phyloP scores from a whole-genome alignment of 805 yeast species.

The Metschnikowia hibisci region DNA sequence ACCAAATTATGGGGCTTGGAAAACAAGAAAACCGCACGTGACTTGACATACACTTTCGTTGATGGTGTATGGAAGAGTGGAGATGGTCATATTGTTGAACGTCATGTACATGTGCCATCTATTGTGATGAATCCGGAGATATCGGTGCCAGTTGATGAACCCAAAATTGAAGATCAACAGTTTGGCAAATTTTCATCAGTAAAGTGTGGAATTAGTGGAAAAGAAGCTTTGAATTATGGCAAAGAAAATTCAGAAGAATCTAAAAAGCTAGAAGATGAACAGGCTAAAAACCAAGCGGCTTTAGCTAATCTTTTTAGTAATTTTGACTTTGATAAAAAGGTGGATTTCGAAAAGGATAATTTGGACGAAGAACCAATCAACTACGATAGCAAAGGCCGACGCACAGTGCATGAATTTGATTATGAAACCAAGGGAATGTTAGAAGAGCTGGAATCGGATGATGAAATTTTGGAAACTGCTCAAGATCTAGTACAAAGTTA shows the following conservation, averaged over 20 bases:
- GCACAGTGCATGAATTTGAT: constrained; percentile 30
- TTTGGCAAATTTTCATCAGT: constrained; percentile 21
- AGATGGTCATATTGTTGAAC: constrained; percentile 73
- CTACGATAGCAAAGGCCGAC: constrained; percentile 44
- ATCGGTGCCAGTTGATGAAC: constrained; percentile 22
- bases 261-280: constrained; percentile 16
- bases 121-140: not conserved
- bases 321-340: constrained; percentile 52
- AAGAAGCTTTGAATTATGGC: not conserved
- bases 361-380: constrained; percentile 32
- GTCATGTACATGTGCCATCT: constrained; percentile 21
- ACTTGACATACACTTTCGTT: constrained; percentile 57
- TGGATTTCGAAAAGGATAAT: constrained; percentile 35
- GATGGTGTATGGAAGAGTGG: constrained; percentile 79
- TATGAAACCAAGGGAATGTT: constrained; percentile 30
- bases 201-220: constrained; percentile 11
- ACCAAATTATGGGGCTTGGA: constrained; percentile 90
- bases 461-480: constrained; percentile 9
- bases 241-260: not conserved
- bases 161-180: constrained; percentile 22
- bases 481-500: constrained; percentile 14
- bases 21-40: constrained; percentile 57
- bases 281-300: constrained; percentile 38
- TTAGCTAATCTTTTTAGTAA: constrained; percentile 45
- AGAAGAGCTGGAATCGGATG: constrained; percentile 19